phyloP scores from a whole-genome alignment of 257 asterid species.

The Forsythia viridissima region DNA sequence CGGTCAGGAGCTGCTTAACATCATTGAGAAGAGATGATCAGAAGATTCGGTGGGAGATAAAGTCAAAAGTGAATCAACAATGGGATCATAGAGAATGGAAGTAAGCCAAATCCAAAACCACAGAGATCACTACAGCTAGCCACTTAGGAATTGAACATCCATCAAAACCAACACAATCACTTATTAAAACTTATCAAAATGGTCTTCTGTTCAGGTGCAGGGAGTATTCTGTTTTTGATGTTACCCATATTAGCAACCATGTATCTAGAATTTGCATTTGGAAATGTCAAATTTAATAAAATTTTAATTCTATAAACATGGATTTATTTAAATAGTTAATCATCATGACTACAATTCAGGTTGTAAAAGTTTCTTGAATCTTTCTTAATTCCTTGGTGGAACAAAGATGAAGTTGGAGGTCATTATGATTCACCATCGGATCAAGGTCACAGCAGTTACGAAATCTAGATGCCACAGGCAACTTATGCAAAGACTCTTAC shows the following conservation, averaged over 20 bases:
- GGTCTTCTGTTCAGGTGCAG: neutral
- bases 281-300: neutral
- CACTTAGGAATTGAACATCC: neutral
- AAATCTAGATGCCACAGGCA: neutral
- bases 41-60: neutral
- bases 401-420: neutral
- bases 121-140: neutral
- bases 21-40: neutral
- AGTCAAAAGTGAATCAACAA: neutral
- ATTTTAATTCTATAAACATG: neutral
- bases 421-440: neutral
- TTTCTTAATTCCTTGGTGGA: neutral
- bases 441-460: neutral
- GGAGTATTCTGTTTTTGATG: neutral
- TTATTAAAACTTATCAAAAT: neutral
- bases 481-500: neutral
- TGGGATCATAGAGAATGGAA: neutral
- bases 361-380: neutral
- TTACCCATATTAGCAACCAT: neutral
- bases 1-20: neutral
- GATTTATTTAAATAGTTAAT: neutral
- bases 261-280: neutral
- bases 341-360: neutral
- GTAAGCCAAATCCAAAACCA: neutral
- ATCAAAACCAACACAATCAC: neutral